Percentiles rank a stretch among this genome's conserved stretches.
phyloP scores from a whole-genome alignment of 257 asterid species.

The Fraxinus cuspidata region DNA sequence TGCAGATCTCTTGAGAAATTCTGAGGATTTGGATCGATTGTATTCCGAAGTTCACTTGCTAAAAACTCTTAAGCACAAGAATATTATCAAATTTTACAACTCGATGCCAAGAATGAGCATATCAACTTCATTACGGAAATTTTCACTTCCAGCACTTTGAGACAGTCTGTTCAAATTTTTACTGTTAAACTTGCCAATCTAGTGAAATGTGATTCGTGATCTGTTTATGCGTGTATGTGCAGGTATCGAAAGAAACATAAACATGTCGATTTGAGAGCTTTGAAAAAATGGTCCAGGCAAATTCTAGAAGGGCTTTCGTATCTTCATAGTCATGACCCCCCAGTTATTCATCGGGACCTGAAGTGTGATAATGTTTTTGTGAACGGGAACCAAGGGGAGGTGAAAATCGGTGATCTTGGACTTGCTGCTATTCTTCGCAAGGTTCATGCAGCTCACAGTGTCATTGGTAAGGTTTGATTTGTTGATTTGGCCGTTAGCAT shows the following conservation, averaged over 20 bases:
- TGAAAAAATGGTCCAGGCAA: conserved; percentile 96
- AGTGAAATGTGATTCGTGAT: conserved; percentile 17
- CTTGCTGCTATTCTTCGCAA: conserved; percentile 85
- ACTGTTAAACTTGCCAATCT: background rate
- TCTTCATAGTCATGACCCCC: conserved; percentile 93
- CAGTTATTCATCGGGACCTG: conserved; percentile 89
- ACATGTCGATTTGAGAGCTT: conserved; percentile 82
- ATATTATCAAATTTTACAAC: conserved; percentile 83
- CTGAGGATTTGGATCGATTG: conserved; percentile 78
- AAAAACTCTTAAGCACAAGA: conserved; percentile 88
- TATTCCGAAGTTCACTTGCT: conserved; percentile 95
- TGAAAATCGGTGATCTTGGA: conserved; percentile 92
- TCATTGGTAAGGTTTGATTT: conserved; percentile 60
- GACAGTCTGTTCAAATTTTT: conserved; percentile 62
- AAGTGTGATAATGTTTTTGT: conserved; percentile 90
- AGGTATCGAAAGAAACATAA: conserved; percentile 94
- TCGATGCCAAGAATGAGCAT: conserved; percentile 78
- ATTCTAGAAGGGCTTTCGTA: conserved; percentile 88
- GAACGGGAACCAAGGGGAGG: conserved; percentile 96
- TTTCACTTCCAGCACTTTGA: conserved; percentile 85
- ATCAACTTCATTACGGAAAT: conserved; percentile 94
- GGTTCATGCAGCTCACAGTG: conserved; percentile 94
- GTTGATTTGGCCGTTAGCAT: background rate
- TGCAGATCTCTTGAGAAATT: conserved; percentile 67
- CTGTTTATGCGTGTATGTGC: conserved; percentile 25